Conservation (phyloP, 495 filamentous ascomycete genomes). For the Neurospora discreta region DNA sequence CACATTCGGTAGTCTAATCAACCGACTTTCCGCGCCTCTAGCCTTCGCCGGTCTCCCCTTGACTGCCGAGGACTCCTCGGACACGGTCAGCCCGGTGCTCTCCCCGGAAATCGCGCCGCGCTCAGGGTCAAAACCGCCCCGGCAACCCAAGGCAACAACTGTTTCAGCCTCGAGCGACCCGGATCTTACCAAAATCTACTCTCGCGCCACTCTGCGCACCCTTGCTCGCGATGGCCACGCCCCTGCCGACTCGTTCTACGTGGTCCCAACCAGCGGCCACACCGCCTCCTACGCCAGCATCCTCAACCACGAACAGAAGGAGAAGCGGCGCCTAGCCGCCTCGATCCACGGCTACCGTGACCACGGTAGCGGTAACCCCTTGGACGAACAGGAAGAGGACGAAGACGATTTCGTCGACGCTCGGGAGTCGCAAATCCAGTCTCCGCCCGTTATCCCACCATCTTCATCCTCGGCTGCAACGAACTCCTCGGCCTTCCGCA, state of each 20-base stretch:
- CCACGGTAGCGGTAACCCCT: slow-evolving; percentile 7
- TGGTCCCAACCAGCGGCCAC: slow-evolving; percentile 82
- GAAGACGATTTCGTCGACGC: slow-evolving; percentile 84
- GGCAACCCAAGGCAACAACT: slow-evolving; percentile 11
- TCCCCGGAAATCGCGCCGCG: slow-evolving; percentile 12
- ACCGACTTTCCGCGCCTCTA: slow-evolving; percentile 71
- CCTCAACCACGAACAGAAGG: slow-evolving; percentile 58
- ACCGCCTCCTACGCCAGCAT: slow-evolving; percentile 86
- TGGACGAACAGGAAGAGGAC: slow-evolving; percentile 48
- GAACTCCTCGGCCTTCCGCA: slow-evolving; percentile 18
- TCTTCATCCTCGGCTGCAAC: neutral
- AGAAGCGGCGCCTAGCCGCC: slow-evolving; percentile 39
- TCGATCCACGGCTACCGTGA: slow-evolving; percentile 21
- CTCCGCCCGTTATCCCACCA: neutral
- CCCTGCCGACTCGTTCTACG: slow-evolving; percentile 78
- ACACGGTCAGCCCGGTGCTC: slow-evolving; percentile 15
- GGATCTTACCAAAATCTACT: slow-evolving; percentile 67
- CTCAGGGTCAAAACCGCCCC: slow-evolving; percentile 24
- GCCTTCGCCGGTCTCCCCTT: slow-evolving; percentile 88
- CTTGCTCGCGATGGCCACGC: slow-evolving; percentile 36
- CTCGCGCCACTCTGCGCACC: slow-evolving; percentile 66
- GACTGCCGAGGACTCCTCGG: slow-evolving; percentile 38
- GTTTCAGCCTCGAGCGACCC: slow-evolving; percentile 39
- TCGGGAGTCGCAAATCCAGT: slow-evolving; percentile 46
- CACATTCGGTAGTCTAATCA: slow-evolving; percentile 74